Evolutionary conservation across 306 rosid species (phyloP).

Genomic region (Malus sieversii): DNA sequence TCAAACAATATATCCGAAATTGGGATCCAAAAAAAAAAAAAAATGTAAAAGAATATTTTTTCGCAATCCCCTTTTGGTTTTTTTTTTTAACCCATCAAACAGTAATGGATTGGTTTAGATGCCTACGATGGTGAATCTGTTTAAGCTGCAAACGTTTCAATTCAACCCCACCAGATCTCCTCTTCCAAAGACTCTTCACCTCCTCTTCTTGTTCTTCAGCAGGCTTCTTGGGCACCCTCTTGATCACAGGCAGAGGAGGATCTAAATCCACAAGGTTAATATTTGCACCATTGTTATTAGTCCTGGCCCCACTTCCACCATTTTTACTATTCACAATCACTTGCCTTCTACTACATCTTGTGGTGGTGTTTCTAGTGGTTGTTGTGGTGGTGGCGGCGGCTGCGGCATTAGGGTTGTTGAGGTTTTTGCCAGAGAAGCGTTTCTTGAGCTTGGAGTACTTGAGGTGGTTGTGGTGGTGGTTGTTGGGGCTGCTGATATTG

Average conservation of each 20-base stretch:
- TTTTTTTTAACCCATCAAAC: slow-evolving; percentile 27
- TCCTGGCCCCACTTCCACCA: slow-evolving; percentile 17
- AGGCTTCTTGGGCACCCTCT: slow-evolving; percentile 9
- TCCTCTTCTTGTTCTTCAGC: slow-evolving; percentile 20
- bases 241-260: slow-evolving; percentile 39
- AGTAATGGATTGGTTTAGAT: slow-evolving; percentile 46
- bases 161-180: slow-evolving; percentile 55
- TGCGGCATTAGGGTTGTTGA: slow-evolving; percentile 2
- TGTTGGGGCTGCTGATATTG: slow-evolving; percentile 14
- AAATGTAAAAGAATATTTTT: not conserved
- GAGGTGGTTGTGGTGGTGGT: not conserved
- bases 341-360: slow-evolving; percentile 19
- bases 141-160: slow-evolving; percentile 52
- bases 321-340: not conserved
- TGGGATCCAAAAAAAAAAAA: no score
- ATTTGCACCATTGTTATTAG: not conserved
- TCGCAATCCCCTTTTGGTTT: not conserved
- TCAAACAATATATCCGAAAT: not conserved
- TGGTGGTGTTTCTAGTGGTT: not conserved
- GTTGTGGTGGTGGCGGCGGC: slow-evolving; percentile 12
- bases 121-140: slow-evolving; percentile 38
- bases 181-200: slow-evolving; percentile 56
- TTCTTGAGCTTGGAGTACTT: slow-evolving; percentile 64
- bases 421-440: slow-evolving; percentile 57
- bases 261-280: slow-evolving; percentile 24